phyloP scores from a whole-genome alignment of 2,329 filamentous ascomycete genomes.

The Nemania abortiva region DNA sequence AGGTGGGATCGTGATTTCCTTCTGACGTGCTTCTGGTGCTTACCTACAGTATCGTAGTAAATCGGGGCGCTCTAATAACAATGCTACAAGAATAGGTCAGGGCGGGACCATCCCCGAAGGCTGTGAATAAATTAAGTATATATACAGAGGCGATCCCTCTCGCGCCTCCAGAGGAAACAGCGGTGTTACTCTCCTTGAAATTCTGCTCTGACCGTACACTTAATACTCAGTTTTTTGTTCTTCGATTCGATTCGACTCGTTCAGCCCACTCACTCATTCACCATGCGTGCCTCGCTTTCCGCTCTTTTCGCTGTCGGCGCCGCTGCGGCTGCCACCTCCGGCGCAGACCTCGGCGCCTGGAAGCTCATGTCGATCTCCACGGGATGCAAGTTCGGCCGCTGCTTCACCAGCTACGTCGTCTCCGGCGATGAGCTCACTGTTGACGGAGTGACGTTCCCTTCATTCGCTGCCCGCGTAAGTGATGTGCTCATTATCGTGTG shows the following conservation, averaged over 20 bases:
- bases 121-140: background rate
- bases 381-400: slow-evolving; percentile 27
- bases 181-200: slow-evolving; percentile 20
- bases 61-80: slow-evolving; percentile 13
- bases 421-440: slow-evolving; percentile 21
- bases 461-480: slow-evolving; percentile 33
- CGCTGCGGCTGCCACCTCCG: slow-evolving; percentile 19
- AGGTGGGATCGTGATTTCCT: slow-evolving; percentile 9
- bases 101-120: too few species aligned
- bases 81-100: slow-evolving; percentile 12
- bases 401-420: slow-evolving; percentile 31
- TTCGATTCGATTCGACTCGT: slow-evolving; percentile 21
- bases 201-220: slow-evolving; percentile 6
- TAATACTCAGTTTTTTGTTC: slow-evolving; percentile 5
- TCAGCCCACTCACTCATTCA: slow-evolving; percentile 19
- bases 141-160: slow-evolving; percentile 13
- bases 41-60: slow-evolving; percentile 11
- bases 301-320: slow-evolving; percentile 27
- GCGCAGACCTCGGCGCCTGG: slow-evolving; percentile 11
- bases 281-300: slow-evolving; percentile 24
- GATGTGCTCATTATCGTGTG: too few species aligned
- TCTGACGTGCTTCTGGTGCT: slow-evolving; percentile 2
- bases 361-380: slow-evolving; percentile 25
- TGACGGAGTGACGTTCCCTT: slow-evolving; percentile 29
- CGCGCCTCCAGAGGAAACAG: background rate